Conservation (phyloP, 2,329 filamentous ascomycete species). For the Penicillium brevicompactum region DNA sequence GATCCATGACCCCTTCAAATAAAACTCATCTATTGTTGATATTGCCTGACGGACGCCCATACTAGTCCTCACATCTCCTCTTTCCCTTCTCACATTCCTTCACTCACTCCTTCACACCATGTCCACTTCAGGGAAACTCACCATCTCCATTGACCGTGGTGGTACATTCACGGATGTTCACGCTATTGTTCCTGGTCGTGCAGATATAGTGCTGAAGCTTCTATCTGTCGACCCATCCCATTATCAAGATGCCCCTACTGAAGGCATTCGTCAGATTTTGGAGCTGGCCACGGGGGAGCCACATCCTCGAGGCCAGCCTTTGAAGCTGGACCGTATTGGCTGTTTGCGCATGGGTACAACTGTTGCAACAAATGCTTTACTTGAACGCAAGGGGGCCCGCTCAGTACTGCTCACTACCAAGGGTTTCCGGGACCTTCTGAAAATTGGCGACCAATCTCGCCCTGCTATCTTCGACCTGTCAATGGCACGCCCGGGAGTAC, state of each 20-base stretch:
- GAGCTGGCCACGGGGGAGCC: constrained; percentile 40
- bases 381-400: constrained; percentile 86
- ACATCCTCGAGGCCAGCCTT: constrained; percentile 37
- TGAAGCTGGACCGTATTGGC: constrained; percentile 40
- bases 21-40: neutral
- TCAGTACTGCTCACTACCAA: constrained; percentile 85
- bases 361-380: constrained; percentile 84
- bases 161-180: constrained; percentile 45
- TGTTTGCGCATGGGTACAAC: constrained; percentile 89
- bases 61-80: neutral
- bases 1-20: neutral
- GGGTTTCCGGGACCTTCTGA: constrained; percentile 82
- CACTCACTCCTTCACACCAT: constrained; percentile 15
- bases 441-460: constrained; percentile 87
- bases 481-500: constrained; percentile 80
- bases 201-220: constrained; percentile 44
- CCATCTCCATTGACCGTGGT: constrained; percentile 43
- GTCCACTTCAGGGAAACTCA: constrained; percentile 34
- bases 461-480: constrained; percentile 89
- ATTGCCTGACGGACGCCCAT: neutral
- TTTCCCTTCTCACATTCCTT: neutral
- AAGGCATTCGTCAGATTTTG: constrained; percentile 77
- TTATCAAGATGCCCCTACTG: constrained; percentile 60
- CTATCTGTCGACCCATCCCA: constrained; percentile 44
- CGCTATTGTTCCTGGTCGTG: constrained; percentile 38